These are phyloP conservation scores for Botrytis pseudocinerea DNA, from an alignment of 2,329 filamentous ascomycete genomes.

Conservation along the genomic window DNA sequence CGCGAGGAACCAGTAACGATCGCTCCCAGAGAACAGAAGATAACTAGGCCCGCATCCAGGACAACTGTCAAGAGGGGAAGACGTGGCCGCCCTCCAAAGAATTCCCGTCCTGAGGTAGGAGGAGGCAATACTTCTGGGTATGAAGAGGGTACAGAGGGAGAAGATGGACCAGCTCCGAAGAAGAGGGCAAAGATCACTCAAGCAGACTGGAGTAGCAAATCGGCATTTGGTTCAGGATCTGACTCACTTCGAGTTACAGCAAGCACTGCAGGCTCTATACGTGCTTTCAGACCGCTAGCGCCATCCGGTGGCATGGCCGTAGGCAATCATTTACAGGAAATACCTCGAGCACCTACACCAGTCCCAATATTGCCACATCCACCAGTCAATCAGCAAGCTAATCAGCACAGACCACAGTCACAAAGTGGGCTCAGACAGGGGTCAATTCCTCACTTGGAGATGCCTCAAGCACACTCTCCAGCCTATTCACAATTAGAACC, in stretches of 20 bases:
- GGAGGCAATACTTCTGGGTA: constrained; percentile 71
- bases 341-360: constrained; percentile 76
- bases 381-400: constrained; percentile 36
- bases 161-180: constrained; percentile 48
- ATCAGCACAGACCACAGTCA: constrained; percentile 32
- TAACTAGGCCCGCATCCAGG: constrained; percentile 37
- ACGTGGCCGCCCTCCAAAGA: constrained; percentile 30
- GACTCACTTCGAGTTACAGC: constrained; percentile 88
- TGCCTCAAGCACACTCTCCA: constrained; percentile 42
- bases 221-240: constrained; percentile 68
- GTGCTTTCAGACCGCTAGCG: constrained; percentile 75
- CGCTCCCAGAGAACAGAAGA: constrained; percentile 30
- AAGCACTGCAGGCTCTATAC: constrained; percentile 84
- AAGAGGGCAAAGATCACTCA: constrained; percentile 81
- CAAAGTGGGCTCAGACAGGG: constrained; percentile 60
- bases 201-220: constrained; percentile 69
- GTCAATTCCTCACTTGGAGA: constrained; percentile 53
- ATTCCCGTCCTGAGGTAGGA: constrained; percentile 39
- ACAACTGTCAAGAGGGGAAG: constrained; percentile 36
- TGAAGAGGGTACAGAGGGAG: constrained; percentile 58
- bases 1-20: constrained; percentile 25
- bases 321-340: constrained; percentile 63
- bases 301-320: constrained; percentile 49
- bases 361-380: constrained; percentile 52
- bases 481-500: constrained; percentile 44